Base-by-base conservation (phyloP, 306 rosid species). In the Gastrolobium villosum region DNA sequence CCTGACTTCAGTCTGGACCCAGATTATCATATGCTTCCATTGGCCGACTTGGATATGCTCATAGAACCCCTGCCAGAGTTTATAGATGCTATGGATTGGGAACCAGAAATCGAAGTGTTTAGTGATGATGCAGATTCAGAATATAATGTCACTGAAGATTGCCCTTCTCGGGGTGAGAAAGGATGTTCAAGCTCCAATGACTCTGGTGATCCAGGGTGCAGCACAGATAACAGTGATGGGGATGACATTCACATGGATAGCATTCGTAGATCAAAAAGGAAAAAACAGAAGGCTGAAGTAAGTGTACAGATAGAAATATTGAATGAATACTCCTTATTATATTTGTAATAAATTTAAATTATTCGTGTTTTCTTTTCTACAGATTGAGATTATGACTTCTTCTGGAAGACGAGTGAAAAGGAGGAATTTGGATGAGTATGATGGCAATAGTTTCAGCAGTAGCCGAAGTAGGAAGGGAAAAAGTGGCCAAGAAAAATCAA, bases 331-430 rank as follows among this genome's bases (percentile, higher is more conserved):
- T 78, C 15, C 37, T 70, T 20, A 3, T 62, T 70, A 11, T 54
- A 39, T 57, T 50, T 55, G 41, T 60, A 63, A 40, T 64, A 31
- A 60, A 59, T 79, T 70, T 65, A 67, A 85, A 34, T 79, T 74
- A 52, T 84, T 83, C 69, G 37, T 53, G 26, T 53, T 74, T 78
- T 39, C 31, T 77, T 71, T 79, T 77, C 82, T 80, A 79, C 93
- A 93, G 99, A 76, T 61, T 65, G 98, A 90, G 83, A 79, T 91
- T 73, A 84, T 81, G 94, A 93, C 97, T 70, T 96, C 98, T 82
- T 96, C 99, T 72, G 99, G 99, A 72, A 96, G 99, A 86, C 97
- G 93, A 46, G 92, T 93, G 71, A 96, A 96, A 85, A 86, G 93
- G 85, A 92, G 93, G 84, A 93, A 93, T 88, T 86, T 93, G 86